Evolutionary conservation across 495 filamentous ascomycete species (phyloP).

Genomic region (Penicillium crystallinum): DNA sequence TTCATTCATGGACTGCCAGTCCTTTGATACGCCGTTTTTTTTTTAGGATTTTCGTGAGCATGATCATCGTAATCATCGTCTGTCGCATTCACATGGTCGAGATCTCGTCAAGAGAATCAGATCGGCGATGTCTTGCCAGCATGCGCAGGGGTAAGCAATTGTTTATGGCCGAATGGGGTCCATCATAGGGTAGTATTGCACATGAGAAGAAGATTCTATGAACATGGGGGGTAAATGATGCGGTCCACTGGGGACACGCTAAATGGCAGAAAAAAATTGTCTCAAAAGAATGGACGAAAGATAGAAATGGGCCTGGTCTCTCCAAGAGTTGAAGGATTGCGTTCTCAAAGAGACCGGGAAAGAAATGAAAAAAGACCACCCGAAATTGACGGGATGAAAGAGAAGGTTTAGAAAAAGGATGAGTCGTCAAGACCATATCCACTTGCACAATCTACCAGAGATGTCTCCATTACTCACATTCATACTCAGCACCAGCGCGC

Average conservation of each 20-base stretch:
- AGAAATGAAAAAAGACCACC: slow-evolving; percentile 1
- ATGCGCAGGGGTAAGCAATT: background rate
- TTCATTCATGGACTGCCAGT: background rate
- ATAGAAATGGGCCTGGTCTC: background rate
- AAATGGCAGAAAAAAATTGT: background rate
- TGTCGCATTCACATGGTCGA: slow-evolving; percentile 1
- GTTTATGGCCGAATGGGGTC: slow-evolving; percentile 5
- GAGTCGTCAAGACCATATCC: slow-evolving; percentile 8
- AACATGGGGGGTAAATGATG: slow-evolving; percentile 7
- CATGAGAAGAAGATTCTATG: slow-evolving; percentile 10
- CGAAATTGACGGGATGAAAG: background rate
- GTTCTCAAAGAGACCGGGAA: background rate
- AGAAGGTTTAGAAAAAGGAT: background rate
- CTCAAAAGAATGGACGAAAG: slow-evolving; percentile 1
- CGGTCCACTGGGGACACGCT: slow-evolving; percentile 1
- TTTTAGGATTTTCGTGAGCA: slow-evolving; percentile 1
- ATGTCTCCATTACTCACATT: slow-evolving; percentile 4
- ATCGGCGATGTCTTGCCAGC: background rate
- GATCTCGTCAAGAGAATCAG: slow-evolving; percentile 7
- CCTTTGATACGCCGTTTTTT: background rate
- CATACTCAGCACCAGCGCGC: slow-evolving; percentile 5
- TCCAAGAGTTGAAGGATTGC: background rate
- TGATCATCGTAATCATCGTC: slow-evolving; percentile 4
- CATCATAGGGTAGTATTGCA: slow-evolving; percentile 8
- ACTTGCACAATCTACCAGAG: slow-evolving; percentile 22